These are phyloP conservation scores for Trichaptum fuscoviolaceum DNA, from an alignment of 768 basidiomycete genomes.

Conservation along the genomic window DNA sequence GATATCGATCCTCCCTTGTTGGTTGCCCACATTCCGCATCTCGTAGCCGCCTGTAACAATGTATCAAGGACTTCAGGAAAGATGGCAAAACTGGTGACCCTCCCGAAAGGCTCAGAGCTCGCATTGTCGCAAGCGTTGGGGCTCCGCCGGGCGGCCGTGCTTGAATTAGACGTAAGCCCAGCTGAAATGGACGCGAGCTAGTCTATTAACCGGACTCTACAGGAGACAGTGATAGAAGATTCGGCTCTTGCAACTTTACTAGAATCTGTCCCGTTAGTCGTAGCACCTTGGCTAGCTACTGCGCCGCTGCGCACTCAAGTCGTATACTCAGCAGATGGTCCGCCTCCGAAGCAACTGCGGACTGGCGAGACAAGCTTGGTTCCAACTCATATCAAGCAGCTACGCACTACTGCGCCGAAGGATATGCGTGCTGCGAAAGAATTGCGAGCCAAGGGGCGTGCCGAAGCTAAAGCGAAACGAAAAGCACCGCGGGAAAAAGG, in stretches of 20 bases:
- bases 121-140: slow-evolving; percentile 57
- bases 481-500: slow-evolving; percentile 4
- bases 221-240: slow-evolving; percentile 40
- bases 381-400: slow-evolving; percentile 77
- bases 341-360: not conserved
- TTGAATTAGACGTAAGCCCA: slow-evolving; percentile 63
- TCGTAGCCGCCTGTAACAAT: slow-evolving; percentile 75
- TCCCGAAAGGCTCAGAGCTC: slow-evolving; percentile 64
- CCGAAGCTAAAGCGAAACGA: slow-evolving; percentile 38
- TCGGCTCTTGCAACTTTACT: slow-evolving; percentile 34
- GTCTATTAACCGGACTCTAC: slow-evolving; percentile 4
- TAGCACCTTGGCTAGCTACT: slow-evolving; percentile 62
- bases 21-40: slow-evolving; percentile 68
- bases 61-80: slow-evolving; percentile 14
- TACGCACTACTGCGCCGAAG: slow-evolving; percentile 71
- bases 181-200: not conserved
- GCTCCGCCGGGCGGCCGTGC: slow-evolving; percentile 56
- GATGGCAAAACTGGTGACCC: slow-evolving; percentile 50
- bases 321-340: not conserved
- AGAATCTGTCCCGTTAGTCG: slow-evolving; percentile 45
- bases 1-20: slow-evolving; percentile 72
- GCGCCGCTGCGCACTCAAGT: slow-evolving; percentile 15
- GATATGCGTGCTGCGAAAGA: slow-evolving; percentile 73
- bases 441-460: slow-evolving; percentile 43
- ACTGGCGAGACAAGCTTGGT: slow-evolving; percentile 28